Conservation (phyloP, 768 basidiomycete genomes). For the Leccinum arenicola region DNA sequence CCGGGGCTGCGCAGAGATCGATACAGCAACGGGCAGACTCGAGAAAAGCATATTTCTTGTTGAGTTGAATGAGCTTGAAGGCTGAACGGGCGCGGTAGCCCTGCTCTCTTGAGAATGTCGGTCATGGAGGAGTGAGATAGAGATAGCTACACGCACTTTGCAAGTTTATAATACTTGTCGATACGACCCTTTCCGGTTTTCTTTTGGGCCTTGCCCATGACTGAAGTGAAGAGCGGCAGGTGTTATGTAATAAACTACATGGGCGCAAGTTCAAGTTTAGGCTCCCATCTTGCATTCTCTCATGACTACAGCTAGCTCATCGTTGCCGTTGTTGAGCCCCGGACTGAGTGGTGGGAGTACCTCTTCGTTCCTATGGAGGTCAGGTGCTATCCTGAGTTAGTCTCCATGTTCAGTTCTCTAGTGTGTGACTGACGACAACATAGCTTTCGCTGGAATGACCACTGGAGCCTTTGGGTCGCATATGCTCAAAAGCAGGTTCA, state of each 20-base stretch:
- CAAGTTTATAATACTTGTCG: slow-evolving; percentile 97
- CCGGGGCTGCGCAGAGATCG: slow-evolving; percentile 97
- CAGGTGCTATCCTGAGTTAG: slow-evolving; percentile 43
- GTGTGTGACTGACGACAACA: not conserved
- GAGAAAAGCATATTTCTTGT: slow-evolving; percentile 95
- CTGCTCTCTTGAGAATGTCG: slow-evolving; percentile 70
- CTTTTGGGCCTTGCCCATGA: slow-evolving; percentile 81
- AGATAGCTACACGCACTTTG: slow-evolving; percentile 52
- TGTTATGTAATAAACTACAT: not conserved
- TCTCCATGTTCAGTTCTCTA: not conserved
- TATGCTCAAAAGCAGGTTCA: slow-evolving; percentile 49
- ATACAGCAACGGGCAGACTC: slow-evolving; percentile 89
- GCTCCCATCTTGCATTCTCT: not conserved
- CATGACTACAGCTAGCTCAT: not conserved
- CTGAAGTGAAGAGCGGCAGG: not conserved
- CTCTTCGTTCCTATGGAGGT: slow-evolving; percentile 38
- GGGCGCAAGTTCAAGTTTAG: not conserved
- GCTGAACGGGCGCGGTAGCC: slow-evolving; percentile 99
- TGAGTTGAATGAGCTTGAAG: slow-evolving; percentile 97
- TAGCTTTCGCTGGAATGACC: slow-evolving; percentile 50
- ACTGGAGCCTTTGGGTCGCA: slow-evolving; percentile 72
- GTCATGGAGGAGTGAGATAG: slow-evolving; percentile 2
- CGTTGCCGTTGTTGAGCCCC: slow-evolving; percentile 22
- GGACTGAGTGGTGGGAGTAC: slow-evolving; percentile 4
- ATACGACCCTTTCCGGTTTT: slow-evolving; percentile 95